Percentiles rank a stretch among this genome's conserved stretches.
These are phyloP conservation scores for Goffeauzyma gilvescens DNA, from an alignment of 768 basidiomycete genomes.

Conservation along the genomic window DNA sequence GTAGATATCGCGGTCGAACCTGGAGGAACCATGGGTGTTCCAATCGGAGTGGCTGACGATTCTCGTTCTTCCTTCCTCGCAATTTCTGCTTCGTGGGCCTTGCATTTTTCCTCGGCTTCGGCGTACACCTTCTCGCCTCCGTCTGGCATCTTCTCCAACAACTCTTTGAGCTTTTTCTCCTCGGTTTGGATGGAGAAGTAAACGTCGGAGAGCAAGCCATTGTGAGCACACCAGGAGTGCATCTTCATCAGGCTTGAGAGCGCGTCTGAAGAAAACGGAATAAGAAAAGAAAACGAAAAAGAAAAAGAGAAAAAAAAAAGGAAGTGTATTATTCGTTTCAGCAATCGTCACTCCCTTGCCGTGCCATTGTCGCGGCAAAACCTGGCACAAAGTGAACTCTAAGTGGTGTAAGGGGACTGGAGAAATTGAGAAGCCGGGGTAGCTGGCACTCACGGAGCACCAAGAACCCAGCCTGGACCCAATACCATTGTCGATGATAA, in stretches of 20 bases:
- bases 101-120: constrained; percentile 35
- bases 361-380: no score
- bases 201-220: constrained; percentile 55
- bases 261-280: no score
- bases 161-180: constrained; percentile 34
- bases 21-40: constrained; percentile 33
- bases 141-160: constrained; percentile 17
- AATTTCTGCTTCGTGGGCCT: constrained; percentile 36
- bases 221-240: constrained; percentile 79
- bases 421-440: constrained; percentile 54
- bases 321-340: no score
- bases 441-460: constrained; percentile 26
- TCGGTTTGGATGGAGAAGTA: constrained; percentile 24
- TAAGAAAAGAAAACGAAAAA: no score
- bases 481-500: constrained; percentile 82
- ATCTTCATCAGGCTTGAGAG: constrained; percentile 46
- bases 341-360: no score
- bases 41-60: constrained; percentile 6
- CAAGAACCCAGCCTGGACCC: constrained; percentile 54
- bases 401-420: no score
- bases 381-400: no score
- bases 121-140: constrained; percentile 5
- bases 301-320: no score
- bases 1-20: constrained; percentile 12
- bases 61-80: constrained; percentile 37